Percentiles rank a stretch among this genome's conserved stretches.
phyloP scores from a whole-genome alignment of 345 rosid genomes.

The Hypericum perforatum region DNA sequence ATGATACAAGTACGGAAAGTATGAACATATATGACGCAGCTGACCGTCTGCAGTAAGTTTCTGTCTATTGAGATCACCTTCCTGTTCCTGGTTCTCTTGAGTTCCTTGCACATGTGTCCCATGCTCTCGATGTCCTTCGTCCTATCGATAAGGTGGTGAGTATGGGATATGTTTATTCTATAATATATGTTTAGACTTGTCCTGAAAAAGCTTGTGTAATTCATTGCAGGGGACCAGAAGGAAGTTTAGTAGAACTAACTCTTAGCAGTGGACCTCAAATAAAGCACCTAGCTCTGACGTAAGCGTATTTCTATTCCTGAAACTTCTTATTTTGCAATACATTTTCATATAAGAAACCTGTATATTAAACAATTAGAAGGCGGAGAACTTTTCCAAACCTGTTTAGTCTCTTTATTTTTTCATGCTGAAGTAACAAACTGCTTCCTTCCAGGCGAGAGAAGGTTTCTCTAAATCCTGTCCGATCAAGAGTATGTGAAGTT shows the following conservation, averaged over 20 bases:
- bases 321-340: neutral
- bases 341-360: neutral
- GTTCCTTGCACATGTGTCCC: too few species aligned
- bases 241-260: slow-evolving; percentile 72
- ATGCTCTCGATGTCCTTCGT: too few species aligned
- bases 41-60: slow-evolving; percentile 69
- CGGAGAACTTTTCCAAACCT: neutral
- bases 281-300: slow-evolving; percentile 63
- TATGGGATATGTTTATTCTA: too few species aligned
- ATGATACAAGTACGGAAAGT: slow-evolving; percentile 49
- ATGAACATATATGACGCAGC: slow-evolving; percentile 93
- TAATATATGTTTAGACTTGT: too few species aligned
- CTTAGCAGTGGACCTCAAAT: slow-evolving; percentile 64
- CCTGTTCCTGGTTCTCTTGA: too few species aligned
- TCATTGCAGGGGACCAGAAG: slow-evolving; percentile 81
- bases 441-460: slow-evolving; percentile 57
- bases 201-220: slow-evolving; percentile 1
- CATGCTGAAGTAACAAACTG: slow-evolving; percentile 5
- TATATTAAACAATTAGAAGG: neutral
- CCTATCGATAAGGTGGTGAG: too few species aligned
- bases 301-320: slow-evolving; percentile 12
- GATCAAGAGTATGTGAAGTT: slow-evolving; percentile 68
- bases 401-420: slow-evolving; percentile 3
- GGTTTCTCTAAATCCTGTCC: slow-evolving; percentile 81
- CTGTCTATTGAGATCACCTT: neutral